Evolutionary conservation across 139 green algal genomes (phyloP), one percentile per base, ranked within the genome.

Genomic region (Limnomonas spitsbergensis): DNA sequence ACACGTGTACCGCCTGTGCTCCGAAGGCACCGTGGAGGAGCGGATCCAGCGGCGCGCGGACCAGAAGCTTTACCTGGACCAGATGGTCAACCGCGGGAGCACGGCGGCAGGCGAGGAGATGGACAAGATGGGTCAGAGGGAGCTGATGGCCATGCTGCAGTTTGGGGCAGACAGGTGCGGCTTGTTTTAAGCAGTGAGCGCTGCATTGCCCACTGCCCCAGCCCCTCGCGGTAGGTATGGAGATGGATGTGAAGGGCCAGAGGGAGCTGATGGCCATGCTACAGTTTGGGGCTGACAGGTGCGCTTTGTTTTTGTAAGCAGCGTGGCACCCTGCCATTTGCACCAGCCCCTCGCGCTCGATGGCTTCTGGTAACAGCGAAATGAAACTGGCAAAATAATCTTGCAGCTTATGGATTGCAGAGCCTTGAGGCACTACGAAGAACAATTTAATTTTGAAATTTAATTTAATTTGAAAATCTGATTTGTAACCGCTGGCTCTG

Each of bases 31-130:
- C 6, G 81, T 94, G 38, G 90, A 94, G 87, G 88, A 94, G 80
- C 86, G 89, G 69, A 89, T 94, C 52, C 87, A 92, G 85, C 75
- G 84, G 54, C 80, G 88, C 0, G 89, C 90, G 1, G 87, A 92
- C 69, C 75, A 85, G 61, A 94, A 94, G 88, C 86, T 92, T n/a
- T 91, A 86, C 80, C 85, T 94, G 52, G 89, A 90, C 78, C 77
- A 61, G 82, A 92, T 94, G 88, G 89, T 94, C 39, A 94, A 92
- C 81, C 78, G 88, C 6, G 87, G 86, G 66, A 79, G 54, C 53
- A 85, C 85, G 2, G 75, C 73, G 36, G 61, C 6, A 20, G 77
- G 67, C 0, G 78, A 93, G 73, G 71, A 85, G 70, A 61, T 91
- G 78, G 84, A 92, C 76, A 67, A 54, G 34, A 67, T 93, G 68